Evolutionary conservation across 2,329 filamentous ascomycete species (phyloP).

Genomic region (Chaetomium globosum): DNA sequence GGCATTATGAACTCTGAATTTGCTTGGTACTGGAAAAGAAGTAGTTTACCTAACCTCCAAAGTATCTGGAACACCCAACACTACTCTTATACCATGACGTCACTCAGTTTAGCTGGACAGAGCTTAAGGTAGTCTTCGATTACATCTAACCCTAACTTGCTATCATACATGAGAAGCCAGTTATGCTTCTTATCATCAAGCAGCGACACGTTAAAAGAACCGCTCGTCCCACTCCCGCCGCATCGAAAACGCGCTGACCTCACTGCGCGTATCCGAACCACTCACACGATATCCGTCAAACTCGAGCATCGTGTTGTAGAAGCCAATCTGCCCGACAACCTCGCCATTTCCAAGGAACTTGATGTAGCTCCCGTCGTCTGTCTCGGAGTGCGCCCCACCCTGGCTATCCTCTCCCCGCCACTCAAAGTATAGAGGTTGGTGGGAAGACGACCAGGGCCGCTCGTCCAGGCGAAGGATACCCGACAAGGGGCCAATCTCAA

Average conservation of each 20-base stretch:
- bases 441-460: conserved; percentile 42
- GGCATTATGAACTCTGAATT: background rate
- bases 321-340: conserved; percentile 39
- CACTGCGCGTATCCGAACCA: conserved; percentile 29
- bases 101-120: background rate
- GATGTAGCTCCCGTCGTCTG: conserved; percentile 41
- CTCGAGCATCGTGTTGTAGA: conserved; percentile 11
- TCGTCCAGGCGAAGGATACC: conserved; percentile 49
- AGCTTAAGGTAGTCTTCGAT: background rate
- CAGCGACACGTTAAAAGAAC: background rate
- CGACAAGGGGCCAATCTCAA: conserved; percentile 47
- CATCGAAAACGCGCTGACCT: conserved; percentile 27
- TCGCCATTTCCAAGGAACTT: conserved; percentile 45
- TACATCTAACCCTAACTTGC: background rate
- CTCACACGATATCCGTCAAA: conserved; percentile 22
- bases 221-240: conserved; percentile 25
- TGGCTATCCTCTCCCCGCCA: conserved; percentile 45
- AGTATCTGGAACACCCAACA: background rate
- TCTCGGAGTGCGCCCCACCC: conserved; percentile 38
- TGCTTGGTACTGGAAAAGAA: background rate
- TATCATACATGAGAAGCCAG: background rate
- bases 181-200: background rate
- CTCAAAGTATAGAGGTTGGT: conserved; percentile 37
- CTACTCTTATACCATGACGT: background rate
- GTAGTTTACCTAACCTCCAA: no score